Conservation (phyloP, 352 stramenopile species). For the Phytophthora citricola region DNA sequence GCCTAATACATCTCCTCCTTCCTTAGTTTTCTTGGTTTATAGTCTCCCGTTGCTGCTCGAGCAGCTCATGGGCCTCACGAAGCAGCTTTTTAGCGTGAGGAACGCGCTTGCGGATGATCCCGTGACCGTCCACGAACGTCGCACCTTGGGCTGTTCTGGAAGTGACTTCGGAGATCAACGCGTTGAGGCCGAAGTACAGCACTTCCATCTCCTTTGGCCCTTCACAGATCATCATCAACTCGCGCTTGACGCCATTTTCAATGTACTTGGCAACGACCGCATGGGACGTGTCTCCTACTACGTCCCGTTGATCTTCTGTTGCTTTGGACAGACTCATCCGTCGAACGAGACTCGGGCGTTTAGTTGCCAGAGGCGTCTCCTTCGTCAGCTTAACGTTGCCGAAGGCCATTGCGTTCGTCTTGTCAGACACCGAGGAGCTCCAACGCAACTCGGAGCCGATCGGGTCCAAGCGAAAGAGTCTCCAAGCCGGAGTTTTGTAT, state of each 20-base stretch:
- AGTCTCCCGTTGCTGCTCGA: conserved; percentile 35
- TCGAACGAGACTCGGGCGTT: conserved; percentile 9
- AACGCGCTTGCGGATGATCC: conserved; percentile 66
- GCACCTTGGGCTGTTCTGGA: conserved; percentile 49
- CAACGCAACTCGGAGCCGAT: conserved; percentile 71
- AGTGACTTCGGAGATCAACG: conserved; percentile 53
- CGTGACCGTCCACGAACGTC: conserved; percentile 68
- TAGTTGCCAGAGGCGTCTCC: conserved; percentile 53
- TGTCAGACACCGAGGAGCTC: conserved; percentile 43
- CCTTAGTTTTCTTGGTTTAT: conserved; percentile 10
- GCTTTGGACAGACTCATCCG: conserved; percentile 20
- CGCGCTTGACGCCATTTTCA: conserved; percentile 26
- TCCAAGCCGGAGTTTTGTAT: conserved; percentile 57
- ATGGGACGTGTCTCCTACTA: conserved; percentile 12
- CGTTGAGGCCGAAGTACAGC: conserved; percentile 57
- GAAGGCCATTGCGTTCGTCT: conserved; percentile 55
- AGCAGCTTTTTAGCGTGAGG: conserved; percentile 73
- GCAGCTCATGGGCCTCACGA: conserved; percentile 50
- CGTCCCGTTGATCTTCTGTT: conserved; percentile 6
- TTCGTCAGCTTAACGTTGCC: conserved; percentile 46
- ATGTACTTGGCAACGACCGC: conserved; percentile 53
- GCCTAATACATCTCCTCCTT: neutral
- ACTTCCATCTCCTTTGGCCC: conserved; percentile 65
- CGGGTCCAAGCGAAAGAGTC: conserved; percentile 63
- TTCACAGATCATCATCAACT: conserved; percentile 73